These are phyloP conservation scores for Fusarium sp. DNA, from an alignment of 2,329 filamentous ascomycete species.

Conservation along the genomic window DNA sequence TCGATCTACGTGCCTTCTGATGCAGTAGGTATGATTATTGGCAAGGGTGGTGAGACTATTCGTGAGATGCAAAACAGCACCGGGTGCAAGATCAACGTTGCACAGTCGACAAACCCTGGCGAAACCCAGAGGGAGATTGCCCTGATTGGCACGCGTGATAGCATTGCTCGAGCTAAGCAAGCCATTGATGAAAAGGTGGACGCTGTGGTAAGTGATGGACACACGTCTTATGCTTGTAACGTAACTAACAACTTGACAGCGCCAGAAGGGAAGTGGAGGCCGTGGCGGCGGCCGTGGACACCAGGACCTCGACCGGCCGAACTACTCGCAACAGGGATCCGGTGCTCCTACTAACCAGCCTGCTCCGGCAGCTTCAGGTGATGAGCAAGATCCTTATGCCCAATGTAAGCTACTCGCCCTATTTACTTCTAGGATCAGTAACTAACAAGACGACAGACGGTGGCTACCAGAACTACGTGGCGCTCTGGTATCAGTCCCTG, in stretches of 20 bases:
- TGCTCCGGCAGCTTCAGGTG: constrained; percentile 57
- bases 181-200: constrained; percentile 94
- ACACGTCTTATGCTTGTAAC: background rate
- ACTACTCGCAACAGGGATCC: constrained; percentile 61
- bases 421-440: background rate
- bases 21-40: constrained; percentile 95
- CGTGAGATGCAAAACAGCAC: constrained; percentile 91
- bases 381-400: constrained; percentile 77
- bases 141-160: constrained; percentile 79
- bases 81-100: constrained; percentile 95
- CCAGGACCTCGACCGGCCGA: constrained; percentile 66
- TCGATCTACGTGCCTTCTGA: constrained; percentile 88
- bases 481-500: constrained; percentile 82
- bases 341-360: constrained; percentile 55
- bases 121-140: constrained; percentile 89
- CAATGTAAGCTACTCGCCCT: constrained; percentile 65
- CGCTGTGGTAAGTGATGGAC: constrained; percentile 73
- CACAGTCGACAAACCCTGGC: constrained; percentile 79
- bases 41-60: constrained; percentile 93
- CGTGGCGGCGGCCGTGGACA: constrained; percentile 55
- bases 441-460: constrained; percentile 65
- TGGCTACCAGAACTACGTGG: constrained; percentile 83
- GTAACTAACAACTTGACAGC: constrained; percentile 51
- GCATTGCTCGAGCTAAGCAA: constrained; percentile 82
- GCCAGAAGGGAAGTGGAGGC: constrained; percentile 63